Evolutionary conservation across 768 basidiomycete genomes (phyloP), one percentile per base, ranked within the genome.

Genomic region (Agaricus sinodeliciosus): DNA sequence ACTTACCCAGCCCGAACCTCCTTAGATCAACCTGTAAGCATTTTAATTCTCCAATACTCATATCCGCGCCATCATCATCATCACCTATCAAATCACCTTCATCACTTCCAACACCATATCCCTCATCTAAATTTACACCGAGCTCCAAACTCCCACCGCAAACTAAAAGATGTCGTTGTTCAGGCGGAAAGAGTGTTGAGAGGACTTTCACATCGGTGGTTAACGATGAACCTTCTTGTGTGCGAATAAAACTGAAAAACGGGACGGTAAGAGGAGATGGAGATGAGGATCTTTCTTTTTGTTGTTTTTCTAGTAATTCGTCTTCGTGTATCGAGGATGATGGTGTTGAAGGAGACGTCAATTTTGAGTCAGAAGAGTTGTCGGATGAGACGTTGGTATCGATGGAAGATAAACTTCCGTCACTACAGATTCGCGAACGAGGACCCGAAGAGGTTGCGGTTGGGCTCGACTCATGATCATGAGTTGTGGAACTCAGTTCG

Each of bases 181-280:
- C 73, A n/a, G 76, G 76, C 16, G 83, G 84, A 64, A 91, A 92
- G 7, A 90, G 67, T 34, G 79, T 71, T 12, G 87, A 80, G 9
- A 92, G 79, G 19, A 85, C 67, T 36, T 75, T 71, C 9, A 83
- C 80, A 48, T 87, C 85, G 3, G 88, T 81, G 2, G 87, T 87
- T 48, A 92, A 70, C 9, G 85, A 87, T 19, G 87, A 85, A 1
- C 85, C 85, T 65, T 90, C 89, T 18, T 74, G 67, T 5, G 88
- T 89, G 55, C 86, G 75, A 15, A 87, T 90, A 62, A 90, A 85
- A 57, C 81, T 86, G 67, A 90, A 83, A 69, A 92, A 90, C 2
- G 87, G 81, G n/a, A 84, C 74, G n/a, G 62, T 58, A 45, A 51
- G 52, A 49, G 42, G 60, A 19, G 22, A 31, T 40, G 47, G 60